Base-by-base conservation (phyloP, 352 stramenopile species). In the Pseudoperonospora humuli region DNA sequence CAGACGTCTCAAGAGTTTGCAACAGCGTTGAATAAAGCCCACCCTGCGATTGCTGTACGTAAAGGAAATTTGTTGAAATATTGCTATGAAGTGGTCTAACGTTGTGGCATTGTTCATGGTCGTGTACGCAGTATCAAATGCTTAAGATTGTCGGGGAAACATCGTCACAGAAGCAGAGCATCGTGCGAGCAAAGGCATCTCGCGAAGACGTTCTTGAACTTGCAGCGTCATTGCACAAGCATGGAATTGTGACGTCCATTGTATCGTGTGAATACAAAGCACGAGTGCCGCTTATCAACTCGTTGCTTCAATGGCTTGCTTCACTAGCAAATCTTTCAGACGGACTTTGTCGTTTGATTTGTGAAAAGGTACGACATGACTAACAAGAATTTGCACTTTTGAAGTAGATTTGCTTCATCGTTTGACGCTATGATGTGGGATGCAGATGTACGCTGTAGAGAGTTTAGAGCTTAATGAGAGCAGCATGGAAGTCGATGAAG, bases 1-100 rank as follows among this genome's bases (percentile, higher is more conserved):
- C 79, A 96, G 54, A 86, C 70, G 24, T 76, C 70, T 1, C 74
- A 95, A 18, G 84, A 97, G 44, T 90, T 84, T 60, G 85, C 78
- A 45, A 75, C 49, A 8, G 82, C 63, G 27, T 55, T 90, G 34
- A 84, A 73, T 41, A 75, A 84, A 39, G 67, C 79, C 14, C 71
- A 86, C 20, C 76, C 70, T 9, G 74, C 70, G 11, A 75, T 81
- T 64, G 72, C 61, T 20, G 76, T 89, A 64, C 36, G 71, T 65
- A 1, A 13, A 39, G 2, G 19, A 20, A 38, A 5, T 31, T 44
- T 7, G n/a, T n/a, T 24, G 28, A 7, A 39, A 28, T 45, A 8
- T 3, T 43, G 10, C 3, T 24, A 24, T 20, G 26, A 23, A 18
- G 7, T 47, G 17, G 10, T 36, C 60, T 25, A 56, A 47, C 9